phyloP scores from a whole-genome alignment of 805 yeast genomes.

The Komagataella ulmi region DNA sequence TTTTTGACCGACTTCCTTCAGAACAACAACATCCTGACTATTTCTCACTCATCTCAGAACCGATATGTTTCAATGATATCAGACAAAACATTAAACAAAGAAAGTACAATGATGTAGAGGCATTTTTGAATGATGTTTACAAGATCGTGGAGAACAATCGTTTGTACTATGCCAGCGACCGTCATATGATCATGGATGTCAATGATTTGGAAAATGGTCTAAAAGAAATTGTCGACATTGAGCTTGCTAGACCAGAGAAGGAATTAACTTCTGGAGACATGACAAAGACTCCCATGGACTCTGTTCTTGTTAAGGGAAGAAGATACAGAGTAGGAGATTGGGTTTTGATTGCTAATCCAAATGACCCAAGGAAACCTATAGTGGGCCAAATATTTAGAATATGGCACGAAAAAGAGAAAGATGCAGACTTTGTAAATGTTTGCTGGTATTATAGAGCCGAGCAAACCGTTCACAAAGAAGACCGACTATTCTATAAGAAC shows the following conservation, averaged over 20 bases:
- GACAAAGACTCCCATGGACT: constrained; percentile 69
- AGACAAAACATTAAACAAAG: constrained; percentile 77
- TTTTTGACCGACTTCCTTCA: constrained; percentile 79
- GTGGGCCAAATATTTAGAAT: constrained; percentile 88
- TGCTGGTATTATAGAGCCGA: constrained; percentile 98
- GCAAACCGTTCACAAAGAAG: constrained; percentile 90
- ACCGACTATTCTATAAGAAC: constrained; percentile 79
- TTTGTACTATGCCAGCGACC: constrained; percentile 43
- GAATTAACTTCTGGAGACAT: constrained; percentile 39
- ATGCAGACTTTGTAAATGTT: constrained; percentile 75
- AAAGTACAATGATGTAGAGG: constrained; percentile 63
- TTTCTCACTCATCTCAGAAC: constrained; percentile 38
- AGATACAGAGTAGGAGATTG: constrained; percentile 85
- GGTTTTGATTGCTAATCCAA: constrained; percentile 79
- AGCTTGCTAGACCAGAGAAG: constrained; percentile 70
- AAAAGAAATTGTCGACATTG: constrained; percentile 44
- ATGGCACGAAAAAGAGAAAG: constrained; percentile 75
- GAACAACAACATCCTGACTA: constrained; percentile 39
- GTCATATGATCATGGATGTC: constrained; percentile 50
- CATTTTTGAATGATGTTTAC: constrained; percentile 65
- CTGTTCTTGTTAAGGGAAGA: constrained; percentile 56
- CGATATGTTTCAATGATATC: constrained; percentile 60
- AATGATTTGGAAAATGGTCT: constrained; percentile 48
- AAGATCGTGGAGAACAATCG: constrained; percentile 66
- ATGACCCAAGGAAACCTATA: constrained; percentile 81